Evolutionary conservation across 1,284 basidiomycete genomes (phyloP).

Genomic region (Naganishia sp.): DNA sequence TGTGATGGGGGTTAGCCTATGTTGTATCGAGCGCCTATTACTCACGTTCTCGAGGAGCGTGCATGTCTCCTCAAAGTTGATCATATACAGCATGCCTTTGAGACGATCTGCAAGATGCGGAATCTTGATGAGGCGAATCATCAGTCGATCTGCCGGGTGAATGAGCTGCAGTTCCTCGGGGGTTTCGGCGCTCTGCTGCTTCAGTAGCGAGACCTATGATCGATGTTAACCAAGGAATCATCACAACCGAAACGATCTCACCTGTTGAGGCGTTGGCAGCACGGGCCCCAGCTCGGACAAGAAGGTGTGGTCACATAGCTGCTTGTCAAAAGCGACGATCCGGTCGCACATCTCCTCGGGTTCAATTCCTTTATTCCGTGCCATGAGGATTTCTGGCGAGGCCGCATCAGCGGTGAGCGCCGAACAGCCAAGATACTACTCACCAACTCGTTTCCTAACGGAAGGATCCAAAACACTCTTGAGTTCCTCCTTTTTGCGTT

Average conservation of each 20-base stretch:
- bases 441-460: constrained; percentile 86
- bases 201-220: constrained; percentile 78
- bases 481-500: constrained; percentile 64
- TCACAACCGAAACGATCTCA: constrained; percentile 46
- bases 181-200: constrained; percentile 78
- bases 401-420: constrained; percentile 19
- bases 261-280: constrained; percentile 85
- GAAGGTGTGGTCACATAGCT: constrained; percentile 82
- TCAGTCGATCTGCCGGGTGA: constrained; percentile 91
- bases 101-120: constrained; percentile 87
- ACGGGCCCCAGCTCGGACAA: constrained; percentile 81
- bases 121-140: constrained; percentile 96
- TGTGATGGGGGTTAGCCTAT: constrained; percentile 46
- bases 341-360: constrained; percentile 81
- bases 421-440: constrained; percentile 45
- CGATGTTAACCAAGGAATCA: neutral
- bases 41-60: constrained; percentile 59
- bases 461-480: constrained; percentile 87
- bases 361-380: constrained; percentile 74
- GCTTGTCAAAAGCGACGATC: constrained; percentile 80
- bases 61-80: constrained; percentile 80
- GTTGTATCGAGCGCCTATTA: neutral
- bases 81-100: constrained; percentile 90
- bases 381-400: constrained; percentile 77
- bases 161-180: constrained; percentile 84